Conservation (phyloP, 176 grass and related monocot species). For the Lolium multiflorum region DNA sequence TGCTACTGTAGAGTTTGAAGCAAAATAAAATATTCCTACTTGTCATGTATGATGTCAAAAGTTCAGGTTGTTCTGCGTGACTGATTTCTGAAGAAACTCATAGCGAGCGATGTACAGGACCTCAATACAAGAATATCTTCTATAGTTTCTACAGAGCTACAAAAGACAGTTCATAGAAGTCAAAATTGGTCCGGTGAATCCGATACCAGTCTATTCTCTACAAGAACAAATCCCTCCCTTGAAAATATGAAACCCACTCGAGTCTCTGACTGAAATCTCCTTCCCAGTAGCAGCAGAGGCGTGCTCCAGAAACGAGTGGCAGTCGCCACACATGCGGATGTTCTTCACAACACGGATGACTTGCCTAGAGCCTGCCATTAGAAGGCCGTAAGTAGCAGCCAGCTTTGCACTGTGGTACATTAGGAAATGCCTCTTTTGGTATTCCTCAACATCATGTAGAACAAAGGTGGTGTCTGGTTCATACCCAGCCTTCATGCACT, state of each 20-base stretch:
- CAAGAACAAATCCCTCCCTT: constrained; percentile 61
- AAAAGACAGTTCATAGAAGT: constrained; percentile 23
- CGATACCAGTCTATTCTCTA: constrained; percentile 46
- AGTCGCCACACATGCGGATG: constrained; percentile 72
- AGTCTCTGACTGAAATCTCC: constrained; percentile 62
- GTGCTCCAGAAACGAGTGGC: constrained; percentile 70
- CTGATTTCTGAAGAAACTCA: constrained; percentile 34
- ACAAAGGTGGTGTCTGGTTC: constrained; percentile 71
- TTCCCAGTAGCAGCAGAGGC: constrained; percentile 52
- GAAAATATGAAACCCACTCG: constrained; percentile 70
- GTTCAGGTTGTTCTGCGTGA: neutral
- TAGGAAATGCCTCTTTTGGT: constrained; percentile 77
- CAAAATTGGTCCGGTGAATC: constrained; percentile 38
- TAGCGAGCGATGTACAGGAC: constrained; percentile 44
- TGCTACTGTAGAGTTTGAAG: no score
- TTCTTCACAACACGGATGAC: constrained; percentile 60
- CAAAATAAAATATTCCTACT: no score
- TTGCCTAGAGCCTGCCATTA: constrained; percentile 39
- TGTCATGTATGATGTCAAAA: neutral
- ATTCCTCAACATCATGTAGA: constrained; percentile 76
- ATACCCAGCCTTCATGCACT: constrained; percentile 74
- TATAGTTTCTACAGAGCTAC: constrained; percentile 44
- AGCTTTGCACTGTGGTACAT: constrained; percentile 78
- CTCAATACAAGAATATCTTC: constrained; percentile 26
- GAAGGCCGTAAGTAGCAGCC: constrained; percentile 66